These are phyloP conservation scores for Fraxinus anomala DNA, from an alignment of 257 asterid genomes.

Conservation along the genomic window DNA sequence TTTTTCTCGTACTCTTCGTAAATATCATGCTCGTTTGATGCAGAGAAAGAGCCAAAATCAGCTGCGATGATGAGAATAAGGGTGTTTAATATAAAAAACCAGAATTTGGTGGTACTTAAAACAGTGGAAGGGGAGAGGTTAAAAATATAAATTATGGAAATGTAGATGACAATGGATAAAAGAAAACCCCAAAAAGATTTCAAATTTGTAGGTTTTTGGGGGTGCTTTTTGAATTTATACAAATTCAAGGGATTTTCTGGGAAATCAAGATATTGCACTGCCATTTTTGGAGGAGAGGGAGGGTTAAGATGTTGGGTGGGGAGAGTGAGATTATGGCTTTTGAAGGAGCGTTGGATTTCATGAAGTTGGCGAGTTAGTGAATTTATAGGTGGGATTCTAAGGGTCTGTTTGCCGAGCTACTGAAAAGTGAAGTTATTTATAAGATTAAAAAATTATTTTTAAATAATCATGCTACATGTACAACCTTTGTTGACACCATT, in stretches of 20 bases:
- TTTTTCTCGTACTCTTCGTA: constrained; percentile 32
- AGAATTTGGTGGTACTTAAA: constrained; percentile 55
- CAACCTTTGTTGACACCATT: too few species aligned
- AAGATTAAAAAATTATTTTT: too few species aligned
- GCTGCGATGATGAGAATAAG: constrained; percentile 60
- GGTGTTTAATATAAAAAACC: constrained; percentile 69
- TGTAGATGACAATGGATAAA: constrained; percentile 39
- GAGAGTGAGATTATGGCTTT: not conserved
- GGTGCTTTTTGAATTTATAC: constrained; percentile 29
- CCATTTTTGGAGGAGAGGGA: constrained; percentile 26
- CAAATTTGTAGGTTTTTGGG: constrained; percentile 31
- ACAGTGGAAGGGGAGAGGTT: constrained; percentile 56
- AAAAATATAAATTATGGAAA: constrained; percentile 49
- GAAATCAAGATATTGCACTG: constrained; percentile 26
- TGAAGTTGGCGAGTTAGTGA: not conserved
- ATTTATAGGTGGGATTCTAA: constrained; percentile 40
- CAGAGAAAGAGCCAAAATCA: constrained; percentile 50
- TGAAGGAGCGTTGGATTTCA: not conserved
- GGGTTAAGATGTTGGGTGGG: not conserved
- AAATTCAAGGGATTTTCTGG: constrained; percentile 29
- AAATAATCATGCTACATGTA: too few species aligned
- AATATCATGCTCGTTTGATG: constrained; percentile 29
- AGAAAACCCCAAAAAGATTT: constrained; percentile 52
- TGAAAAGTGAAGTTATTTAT: too few species aligned
- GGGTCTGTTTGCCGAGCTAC: too few species aligned